Evolutionary conservation across 352 stramenopile species (phyloP).

Genomic region (Phytophthora podocarpi): DNA sequence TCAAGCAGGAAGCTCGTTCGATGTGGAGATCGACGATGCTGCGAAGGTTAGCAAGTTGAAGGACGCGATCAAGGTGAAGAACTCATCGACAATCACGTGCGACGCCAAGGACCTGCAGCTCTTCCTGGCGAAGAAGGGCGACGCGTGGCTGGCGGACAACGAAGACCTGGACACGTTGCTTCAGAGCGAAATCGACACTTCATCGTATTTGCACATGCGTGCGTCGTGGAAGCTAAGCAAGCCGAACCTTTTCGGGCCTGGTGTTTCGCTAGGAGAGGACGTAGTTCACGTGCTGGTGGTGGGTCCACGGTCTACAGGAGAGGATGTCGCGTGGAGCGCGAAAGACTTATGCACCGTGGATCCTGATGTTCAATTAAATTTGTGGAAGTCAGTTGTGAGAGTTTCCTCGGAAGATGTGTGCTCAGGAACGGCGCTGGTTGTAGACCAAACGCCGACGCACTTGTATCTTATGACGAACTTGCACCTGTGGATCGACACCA

Average conservation of each 20-base stretch:
- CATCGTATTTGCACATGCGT: no score
- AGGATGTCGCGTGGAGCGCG: constrained; percentile 13
- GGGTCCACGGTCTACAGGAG: no score
- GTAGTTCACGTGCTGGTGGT: background rate
- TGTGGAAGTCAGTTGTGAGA: constrained; percentile 45
- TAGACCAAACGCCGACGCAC: no score
- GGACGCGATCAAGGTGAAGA: background rate
- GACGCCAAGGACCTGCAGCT: background rate
- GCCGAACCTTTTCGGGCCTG: no score
- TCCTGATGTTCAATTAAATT: constrained; percentile 28
- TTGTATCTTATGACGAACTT: no score
- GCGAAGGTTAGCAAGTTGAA: constrained; percentile 12
- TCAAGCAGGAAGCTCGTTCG: constrained; percentile 17
- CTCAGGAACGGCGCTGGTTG: constrained; percentile 39
- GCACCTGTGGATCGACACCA: background rate
- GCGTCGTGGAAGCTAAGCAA: no score
- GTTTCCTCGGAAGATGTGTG: constrained; percentile 26
- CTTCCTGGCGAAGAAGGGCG: background rate
- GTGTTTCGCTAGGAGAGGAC: no score
- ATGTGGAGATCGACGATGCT: no score
- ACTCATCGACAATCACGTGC: background rate
- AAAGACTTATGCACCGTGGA: constrained; percentile 24
- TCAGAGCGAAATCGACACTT: no score
- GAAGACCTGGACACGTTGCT: no score
- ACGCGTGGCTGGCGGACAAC: background rate